Conservation (phyloP, 768 basidiomycete species). For the Termitomyces sp. region DNA sequence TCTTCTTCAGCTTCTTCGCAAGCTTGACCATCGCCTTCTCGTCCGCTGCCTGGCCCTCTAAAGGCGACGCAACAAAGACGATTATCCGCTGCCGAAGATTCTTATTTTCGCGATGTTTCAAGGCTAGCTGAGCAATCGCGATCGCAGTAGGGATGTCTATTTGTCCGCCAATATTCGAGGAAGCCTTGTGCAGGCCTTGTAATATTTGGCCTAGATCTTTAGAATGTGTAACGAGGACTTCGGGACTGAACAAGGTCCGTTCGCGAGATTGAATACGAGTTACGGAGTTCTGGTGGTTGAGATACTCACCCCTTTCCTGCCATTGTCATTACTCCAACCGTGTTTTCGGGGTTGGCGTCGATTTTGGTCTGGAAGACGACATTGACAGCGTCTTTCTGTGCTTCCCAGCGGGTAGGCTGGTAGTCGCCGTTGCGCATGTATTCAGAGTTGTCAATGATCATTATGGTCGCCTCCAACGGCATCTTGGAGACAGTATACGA, state of each 20-base stretch:
- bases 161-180: conserved; percentile 70
- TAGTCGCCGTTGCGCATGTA: conserved; percentile 97
- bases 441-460: conserved; percentile 96
- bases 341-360: conserved; percentile 95
- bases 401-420: conserved; percentile 78
- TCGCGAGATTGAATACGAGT: not conserved
- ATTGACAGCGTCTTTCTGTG: conserved; percentile 89
- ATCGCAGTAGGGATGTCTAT: conserved; percentile 89
- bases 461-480: conserved; percentile 97
- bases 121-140: conserved; percentile 89
- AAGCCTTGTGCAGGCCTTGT: conserved; percentile 64
- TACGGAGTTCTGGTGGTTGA: too few relatives aligned
- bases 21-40: conserved; percentile 81
- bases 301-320: conserved; percentile 83
- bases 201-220: conserved; percentile 93
- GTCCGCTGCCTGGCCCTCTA: conserved; percentile 63
- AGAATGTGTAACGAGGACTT: conserved; percentile 94
- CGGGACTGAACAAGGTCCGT: conserved; percentile 50
- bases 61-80: conserved; percentile 88
- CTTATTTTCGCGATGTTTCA: conserved; percentile 98
- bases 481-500: conserved; percentile 39
- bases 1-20: conserved; percentile 98
- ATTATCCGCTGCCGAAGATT: conserved; percentile 95
- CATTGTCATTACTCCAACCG: conserved; percentile 97
- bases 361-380: conserved; percentile 90